Evolutionary conservation across 2,329 filamentous ascomycete species (phyloP).

Genomic region (Aspergillus hortae): DNA sequence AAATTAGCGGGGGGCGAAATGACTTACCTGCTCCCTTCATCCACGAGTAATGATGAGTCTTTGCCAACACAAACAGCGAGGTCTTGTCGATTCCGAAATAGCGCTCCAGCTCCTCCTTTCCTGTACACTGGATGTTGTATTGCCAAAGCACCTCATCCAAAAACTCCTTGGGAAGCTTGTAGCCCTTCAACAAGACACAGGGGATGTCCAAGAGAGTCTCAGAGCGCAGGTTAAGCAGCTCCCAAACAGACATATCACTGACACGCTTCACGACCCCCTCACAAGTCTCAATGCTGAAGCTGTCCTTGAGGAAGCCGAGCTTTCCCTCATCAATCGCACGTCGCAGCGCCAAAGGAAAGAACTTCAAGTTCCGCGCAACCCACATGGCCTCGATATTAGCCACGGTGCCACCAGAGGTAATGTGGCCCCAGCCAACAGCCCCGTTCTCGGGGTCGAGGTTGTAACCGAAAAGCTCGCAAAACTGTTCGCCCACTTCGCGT

Average conservation of each 20-base stretch:
- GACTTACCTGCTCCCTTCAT: constrained; percentile 44
- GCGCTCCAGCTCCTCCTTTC: constrained; percentile 4
- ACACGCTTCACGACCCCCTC: constrained; percentile 33
- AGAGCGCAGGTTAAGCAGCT: constrained; percentile 45
- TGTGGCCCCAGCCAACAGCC: constrained; percentile 42
- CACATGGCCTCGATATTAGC: constrained; percentile 51
- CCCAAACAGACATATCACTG: constrained; percentile 38
- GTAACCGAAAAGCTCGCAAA: constrained; percentile 47
- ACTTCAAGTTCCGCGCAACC: constrained; percentile 47
- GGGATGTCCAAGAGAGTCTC: constrained; percentile 41
- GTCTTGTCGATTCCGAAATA: constrained; percentile 31
- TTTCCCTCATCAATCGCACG: constrained; percentile 26
- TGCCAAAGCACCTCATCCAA: neutral
- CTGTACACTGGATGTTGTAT: constrained; percentile 11
- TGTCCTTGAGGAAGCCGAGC: constrained; percentile 26
- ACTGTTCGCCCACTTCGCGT: constrained; percentile 43
- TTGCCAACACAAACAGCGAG: constrained; percentile 37
- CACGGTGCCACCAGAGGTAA: constrained; percentile 46
- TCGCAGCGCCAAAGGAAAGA: constrained; percentile 42
- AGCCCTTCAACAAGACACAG: constrained; percentile 10
- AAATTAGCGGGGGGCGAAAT: neutral
- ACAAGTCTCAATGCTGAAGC: constrained; percentile 31
- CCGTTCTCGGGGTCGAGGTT: constrained; percentile 28
- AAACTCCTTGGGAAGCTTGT: constrained; percentile 1
- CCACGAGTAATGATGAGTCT: constrained; percentile 49